A percentile compares a stretch with the other conserved stretches of the same genome.
These are phyloP conservation scores for Ustilago bromivora DNA, from an alignment of 1,284 basidiomycete species.

Conservation along the genomic window DNA sequence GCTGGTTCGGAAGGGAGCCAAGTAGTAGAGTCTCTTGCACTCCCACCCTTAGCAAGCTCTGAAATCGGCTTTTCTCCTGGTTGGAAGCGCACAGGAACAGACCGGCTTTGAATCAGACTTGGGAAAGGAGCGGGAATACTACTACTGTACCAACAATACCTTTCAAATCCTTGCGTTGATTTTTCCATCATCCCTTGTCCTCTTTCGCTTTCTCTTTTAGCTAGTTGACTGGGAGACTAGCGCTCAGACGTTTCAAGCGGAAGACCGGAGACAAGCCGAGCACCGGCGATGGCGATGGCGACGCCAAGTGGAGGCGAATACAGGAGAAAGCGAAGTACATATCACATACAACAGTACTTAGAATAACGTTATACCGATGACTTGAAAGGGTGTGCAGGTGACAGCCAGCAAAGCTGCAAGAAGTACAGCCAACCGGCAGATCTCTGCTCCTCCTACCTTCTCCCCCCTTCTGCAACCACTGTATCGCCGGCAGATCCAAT, in stretches of 20 bases:
- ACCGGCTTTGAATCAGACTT: neutral
- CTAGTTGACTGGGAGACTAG: too few relatives aligned
- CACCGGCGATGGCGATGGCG: neutral
- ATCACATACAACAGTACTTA: neutral
- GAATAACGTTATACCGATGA: neutral
- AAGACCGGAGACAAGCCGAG: slow-evolving; percentile 7
- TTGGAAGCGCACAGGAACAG: neutral
- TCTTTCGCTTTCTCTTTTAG: neutral
- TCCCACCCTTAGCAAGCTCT: neutral
- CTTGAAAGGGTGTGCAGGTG: neutral
- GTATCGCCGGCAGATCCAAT: neutral
- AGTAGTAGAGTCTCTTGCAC: neutral
- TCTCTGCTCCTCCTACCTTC: neutral
- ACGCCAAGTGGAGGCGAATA: neutral
- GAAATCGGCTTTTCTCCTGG: neutral
- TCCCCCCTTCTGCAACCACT: neutral
- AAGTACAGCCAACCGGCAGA: slow-evolving; percentile 1
- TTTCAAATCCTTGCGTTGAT: neutral
- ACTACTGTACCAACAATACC: neutral
- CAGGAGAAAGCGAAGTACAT: neutral
- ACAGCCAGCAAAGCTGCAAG: neutral
- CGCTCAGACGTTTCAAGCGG: neutral
- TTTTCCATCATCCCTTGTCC: neutral
- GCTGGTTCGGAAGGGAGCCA: slow-evolving; percentile 1
- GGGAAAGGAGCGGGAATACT: neutral